phyloP scores from a whole-genome alignment of 768 basidiomycete genomes.

The Mycena olivaceomarginata region DNA sequence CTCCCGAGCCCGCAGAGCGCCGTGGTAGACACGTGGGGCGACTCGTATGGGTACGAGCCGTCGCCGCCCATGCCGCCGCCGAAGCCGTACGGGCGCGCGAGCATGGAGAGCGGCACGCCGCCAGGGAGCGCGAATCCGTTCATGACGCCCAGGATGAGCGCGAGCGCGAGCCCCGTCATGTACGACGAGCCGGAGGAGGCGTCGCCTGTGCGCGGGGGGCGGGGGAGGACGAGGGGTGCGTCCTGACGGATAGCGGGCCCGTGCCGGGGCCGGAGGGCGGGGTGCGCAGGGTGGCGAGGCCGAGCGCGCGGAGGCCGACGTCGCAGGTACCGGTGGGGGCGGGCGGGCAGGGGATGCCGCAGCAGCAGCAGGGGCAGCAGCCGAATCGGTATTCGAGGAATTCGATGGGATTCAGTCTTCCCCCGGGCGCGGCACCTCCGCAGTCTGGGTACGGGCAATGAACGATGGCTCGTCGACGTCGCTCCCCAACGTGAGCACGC shows the following conservation, averaged over 20 bases:
- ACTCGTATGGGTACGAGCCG: conserved; percentile 57
- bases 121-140: conserved; percentile 76
- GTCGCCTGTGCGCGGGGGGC: conserved; percentile 61
- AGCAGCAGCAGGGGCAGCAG: conserved; percentile 46
- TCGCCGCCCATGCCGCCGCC: conserved; percentile 48
- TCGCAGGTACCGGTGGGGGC: conserved; percentile 67
- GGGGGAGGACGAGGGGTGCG: conserved; percentile 78
- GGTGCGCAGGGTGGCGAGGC: conserved; percentile 87
- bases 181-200: conserved; percentile 62
- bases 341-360: conserved; percentile 34
- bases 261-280: conserved; percentile 83
- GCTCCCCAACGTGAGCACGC: no score
- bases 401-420: conserved; percentile 71
- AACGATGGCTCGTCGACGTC: not conserved
- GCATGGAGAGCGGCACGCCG: conserved; percentile 55
- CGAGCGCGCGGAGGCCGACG: conserved; percentile 72
- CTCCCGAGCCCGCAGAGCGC: conserved; percentile 61
- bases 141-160: conserved; percentile 56
- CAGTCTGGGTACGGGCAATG: conserved; percentile 53
- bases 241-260: conserved; percentile 88
- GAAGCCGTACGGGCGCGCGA: conserved; percentile 20
- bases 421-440: conserved; percentile 86
- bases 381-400: conserved; percentile 85
- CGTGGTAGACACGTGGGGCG: conserved; percentile 60
- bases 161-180: conserved; percentile 59